Evolutionary conservation across 805 yeast genomes (phyloP), one percentile per base, ranked within the genome.

Genomic region (Teunomyces funiuensis): DNA sequence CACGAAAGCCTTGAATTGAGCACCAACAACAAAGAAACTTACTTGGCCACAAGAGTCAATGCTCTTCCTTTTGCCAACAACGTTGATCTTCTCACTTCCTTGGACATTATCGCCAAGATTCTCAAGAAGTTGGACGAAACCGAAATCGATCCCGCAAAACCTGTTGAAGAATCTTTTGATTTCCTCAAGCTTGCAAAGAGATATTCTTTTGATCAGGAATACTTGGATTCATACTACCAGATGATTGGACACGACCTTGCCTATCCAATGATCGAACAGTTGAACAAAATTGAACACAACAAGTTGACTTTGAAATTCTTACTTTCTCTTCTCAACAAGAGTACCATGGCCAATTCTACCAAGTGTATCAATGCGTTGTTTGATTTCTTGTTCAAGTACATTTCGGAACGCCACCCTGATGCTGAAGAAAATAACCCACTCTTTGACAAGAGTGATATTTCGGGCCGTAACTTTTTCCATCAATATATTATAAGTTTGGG

Each of bases 391-490:
- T 77, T 33, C 6, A 29, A 78, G 6, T 69, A 38, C 3, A 38
- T 43, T 11, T 16, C 34, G 6, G 25, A 31, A 18, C 13, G 34
- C 8, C 34, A 31, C 13, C 15, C 34, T 11, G 45, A 40, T 16
- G 29, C 22, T 8, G 33, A 36, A 3, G 33, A 40, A 10, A 54
- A 51, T 4, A 49, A 53, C 33, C 50, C 57, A 8, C 57, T 65
- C 31, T 60, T 42, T 34, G 93, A 87, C 51, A 71, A 81, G 0
- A 66, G 80, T 6, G 97, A 89, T 53, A 79, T 90, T 33, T 81
- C 84, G 41, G 87, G 87, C 13, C 74, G 97, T 50, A 90, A 86
- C 57, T 83, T 90, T 54, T 77, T 90, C 53, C 98, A 90, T 59
- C 88, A 87, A 49, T 85, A 83, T 53, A 80, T 90, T 17, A 82